Percentiles rank a stretch among this genome's conserved stretches.
These are phyloP conservation scores for Hypholoma sublateritium DNA, from an alignment of 768 basidiomycete genomes.

Conservation along the genomic window DNA sequence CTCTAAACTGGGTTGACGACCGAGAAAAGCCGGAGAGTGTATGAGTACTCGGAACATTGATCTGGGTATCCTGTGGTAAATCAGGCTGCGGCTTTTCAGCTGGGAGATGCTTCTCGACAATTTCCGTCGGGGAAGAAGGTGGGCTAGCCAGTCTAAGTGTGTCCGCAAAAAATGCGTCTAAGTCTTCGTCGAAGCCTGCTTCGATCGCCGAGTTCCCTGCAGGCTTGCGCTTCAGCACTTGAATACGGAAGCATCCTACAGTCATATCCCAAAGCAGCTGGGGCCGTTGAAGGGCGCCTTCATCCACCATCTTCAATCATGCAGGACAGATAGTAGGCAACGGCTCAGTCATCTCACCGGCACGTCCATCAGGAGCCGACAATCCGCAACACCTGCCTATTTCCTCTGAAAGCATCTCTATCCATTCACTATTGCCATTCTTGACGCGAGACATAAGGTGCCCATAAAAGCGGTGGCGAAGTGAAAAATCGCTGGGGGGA, in stretches of 20 bases:
- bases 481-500: conserved; percentile 33
- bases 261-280: conserved; percentile 27
- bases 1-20: conserved; percentile 37
- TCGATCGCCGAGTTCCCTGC: conserved; percentile 24
- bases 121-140: too few relatives aligned
- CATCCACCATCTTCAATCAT: conserved; percentile 14
- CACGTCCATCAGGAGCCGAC: conserved; percentile 31
- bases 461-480: conserved; percentile 35
- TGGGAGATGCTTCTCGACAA: too few relatives aligned
- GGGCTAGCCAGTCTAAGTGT: neutral
- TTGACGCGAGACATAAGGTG: conserved; percentile 33
- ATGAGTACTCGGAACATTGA: too few relatives aligned
- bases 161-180: conserved; percentile 19
- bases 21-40: too few relatives aligned
- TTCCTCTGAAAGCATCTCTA: conserved; percentile 29
- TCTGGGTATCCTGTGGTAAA: too few relatives aligned
- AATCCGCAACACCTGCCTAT: conserved; percentile 20
- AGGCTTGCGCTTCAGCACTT: conserved; percentile 30
- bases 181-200: conserved; percentile 33
- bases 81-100: too few relatives aligned
- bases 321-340: neutral
- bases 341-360: neutral
- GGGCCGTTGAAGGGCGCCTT: conserved; percentile 19
- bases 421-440: conserved; percentile 34
- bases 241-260: conserved; percentile 28